Conservation (phyloP, 2,329 filamentous ascomycete species). For the Pseudogymnoascus sp. region DNA sequence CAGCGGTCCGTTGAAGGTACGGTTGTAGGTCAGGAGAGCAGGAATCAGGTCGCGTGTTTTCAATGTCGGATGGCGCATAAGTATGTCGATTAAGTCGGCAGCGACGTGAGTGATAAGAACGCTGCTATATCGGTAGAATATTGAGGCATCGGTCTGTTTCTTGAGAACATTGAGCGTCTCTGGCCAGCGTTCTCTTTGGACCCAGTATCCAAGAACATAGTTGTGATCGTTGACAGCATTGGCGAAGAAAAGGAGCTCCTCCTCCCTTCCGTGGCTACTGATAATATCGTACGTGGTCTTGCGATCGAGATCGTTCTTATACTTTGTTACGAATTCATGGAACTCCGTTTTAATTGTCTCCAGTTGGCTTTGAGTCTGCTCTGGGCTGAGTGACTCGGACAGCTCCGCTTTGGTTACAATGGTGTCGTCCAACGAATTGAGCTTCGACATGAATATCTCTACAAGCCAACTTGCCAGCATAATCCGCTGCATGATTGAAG, state of each 20-base stretch:
- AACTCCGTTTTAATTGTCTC: constrained; percentile 67
- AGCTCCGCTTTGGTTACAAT: constrained; percentile 84
- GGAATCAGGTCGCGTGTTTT: constrained; percentile 85
- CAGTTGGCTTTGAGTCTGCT: constrained; percentile 65
- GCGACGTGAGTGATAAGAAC: constrained; percentile 90
- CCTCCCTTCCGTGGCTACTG: constrained; percentile 87
- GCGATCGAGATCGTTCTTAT: constrained; percentile 79
- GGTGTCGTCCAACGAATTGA: constrained; percentile 89
- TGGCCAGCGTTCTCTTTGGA: constrained; percentile 85
- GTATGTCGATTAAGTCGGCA: constrained; percentile 81
- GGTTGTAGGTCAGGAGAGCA: constrained; percentile 88
- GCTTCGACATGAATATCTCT: constrained; percentile 94
- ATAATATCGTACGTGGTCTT: constrained; percentile 95
- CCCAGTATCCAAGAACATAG: constrained; percentile 94
- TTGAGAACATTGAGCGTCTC: constrained; percentile 85
- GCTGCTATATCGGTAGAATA: constrained; percentile 94
- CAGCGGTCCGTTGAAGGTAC: constrained; percentile 59
- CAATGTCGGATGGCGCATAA: constrained; percentile 84
- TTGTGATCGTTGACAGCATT: constrained; percentile 84
- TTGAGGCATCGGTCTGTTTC: constrained; percentile 82
- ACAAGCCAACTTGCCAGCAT: constrained; percentile 96
- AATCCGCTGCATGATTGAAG: constrained; percentile 79
- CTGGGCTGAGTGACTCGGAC: constrained; percentile 60
- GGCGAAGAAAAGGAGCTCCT: constrained; percentile 86
- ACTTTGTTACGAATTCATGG: constrained; percentile 75